These are phyloP conservation scores for Paraphaeosphaeria minitans DNA, from an alignment of 2,329 filamentous ascomycete genomes.

Conservation along the genomic window DNA sequence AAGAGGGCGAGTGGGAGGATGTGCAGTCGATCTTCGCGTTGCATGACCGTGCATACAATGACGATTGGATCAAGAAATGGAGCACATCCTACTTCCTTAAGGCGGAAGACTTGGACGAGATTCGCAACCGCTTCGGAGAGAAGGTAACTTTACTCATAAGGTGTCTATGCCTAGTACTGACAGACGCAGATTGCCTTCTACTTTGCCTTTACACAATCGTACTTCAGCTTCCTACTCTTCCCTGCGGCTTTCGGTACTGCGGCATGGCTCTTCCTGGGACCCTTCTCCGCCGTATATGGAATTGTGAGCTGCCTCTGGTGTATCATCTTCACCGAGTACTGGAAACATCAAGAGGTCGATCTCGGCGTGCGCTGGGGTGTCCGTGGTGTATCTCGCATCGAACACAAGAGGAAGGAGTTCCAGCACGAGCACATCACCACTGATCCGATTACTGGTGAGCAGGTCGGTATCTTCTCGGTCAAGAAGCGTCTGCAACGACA, in stretches of 20 bases:
- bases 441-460: constrained; percentile 83
- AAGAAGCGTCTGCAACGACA: constrained; percentile 77
- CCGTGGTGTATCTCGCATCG: constrained; percentile 79
- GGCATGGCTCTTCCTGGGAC: constrained; percentile 81
- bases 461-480: constrained; percentile 74
- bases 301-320: constrained; percentile 81
- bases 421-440: constrained; percentile 75
- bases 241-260: constrained; percentile 78
- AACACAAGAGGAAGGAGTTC: constrained; percentile 78
- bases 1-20: constrained; percentile 56
- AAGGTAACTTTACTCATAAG: constrained; percentile 39
- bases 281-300: constrained; percentile 83
- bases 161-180: constrained; percentile 19
- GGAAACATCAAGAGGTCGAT: constrained; percentile 92
- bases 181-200: constrained; percentile 77
- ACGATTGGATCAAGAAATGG: constrained; percentile 60
- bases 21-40: constrained; percentile 57
- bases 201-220: constrained; percentile 91
- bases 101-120: constrained; percentile 57
- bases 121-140: constrained; percentile 56
- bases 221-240: constrained; percentile 84
- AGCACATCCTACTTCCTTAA: constrained; percentile 53
- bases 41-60: constrained; percentile 58
- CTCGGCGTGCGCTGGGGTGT: constrained; percentile 88
- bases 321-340: constrained; percentile 89